These are phyloP conservation scores for Hymenoscyphus repandus DNA, from an alignment of 2,329 filamentous ascomycete species.

Conservation along the genomic window DNA sequence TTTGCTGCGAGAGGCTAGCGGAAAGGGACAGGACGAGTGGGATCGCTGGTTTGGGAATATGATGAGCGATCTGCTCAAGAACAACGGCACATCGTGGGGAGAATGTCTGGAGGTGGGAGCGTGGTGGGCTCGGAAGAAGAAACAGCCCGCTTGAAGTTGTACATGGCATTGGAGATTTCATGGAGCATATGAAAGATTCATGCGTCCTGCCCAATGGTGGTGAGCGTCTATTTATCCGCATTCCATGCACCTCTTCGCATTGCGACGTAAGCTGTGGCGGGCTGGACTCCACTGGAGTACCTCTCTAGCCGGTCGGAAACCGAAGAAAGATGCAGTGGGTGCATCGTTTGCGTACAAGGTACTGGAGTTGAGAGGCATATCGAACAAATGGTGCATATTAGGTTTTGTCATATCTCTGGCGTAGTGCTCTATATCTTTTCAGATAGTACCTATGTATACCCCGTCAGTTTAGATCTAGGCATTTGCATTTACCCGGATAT, in stretches of 20 bases:
- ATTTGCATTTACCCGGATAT: neutral
- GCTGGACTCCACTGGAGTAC: neutral
- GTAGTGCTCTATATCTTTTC: constrained; percentile 81
- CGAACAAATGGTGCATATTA: constrained; percentile 6
- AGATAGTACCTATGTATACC: constrained; percentile 69
- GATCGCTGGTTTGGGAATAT: constrained; percentile 83
- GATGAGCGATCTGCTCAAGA: constrained; percentile 76
- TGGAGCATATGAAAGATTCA: neutral
- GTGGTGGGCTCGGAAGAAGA: constrained; percentile 86
- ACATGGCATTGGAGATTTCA: neutral
- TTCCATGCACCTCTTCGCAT: neutral
- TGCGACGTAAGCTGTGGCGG: neutral
- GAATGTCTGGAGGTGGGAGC: constrained; percentile 84
- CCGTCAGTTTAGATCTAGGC: constrained; percentile 14
- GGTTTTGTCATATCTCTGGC: constrained; percentile 62
- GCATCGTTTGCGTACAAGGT: neutral
- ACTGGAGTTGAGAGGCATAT: neutral
- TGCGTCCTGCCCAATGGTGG: neutral
- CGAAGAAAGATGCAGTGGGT: constrained; percentile 3
- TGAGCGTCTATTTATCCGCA: constrained; percentile 9
- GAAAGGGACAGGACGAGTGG: constrained; percentile 89
- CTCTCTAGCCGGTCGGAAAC: no score
- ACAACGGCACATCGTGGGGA: constrained; percentile 72
- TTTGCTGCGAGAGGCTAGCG: constrained; percentile 72
- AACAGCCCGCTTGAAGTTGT: constrained; percentile 33